These are phyloP conservation scores for Pythium pyrilobum DNA, from an alignment of 352 stramenopile genomes.

Conservation along the genomic window DNA sequence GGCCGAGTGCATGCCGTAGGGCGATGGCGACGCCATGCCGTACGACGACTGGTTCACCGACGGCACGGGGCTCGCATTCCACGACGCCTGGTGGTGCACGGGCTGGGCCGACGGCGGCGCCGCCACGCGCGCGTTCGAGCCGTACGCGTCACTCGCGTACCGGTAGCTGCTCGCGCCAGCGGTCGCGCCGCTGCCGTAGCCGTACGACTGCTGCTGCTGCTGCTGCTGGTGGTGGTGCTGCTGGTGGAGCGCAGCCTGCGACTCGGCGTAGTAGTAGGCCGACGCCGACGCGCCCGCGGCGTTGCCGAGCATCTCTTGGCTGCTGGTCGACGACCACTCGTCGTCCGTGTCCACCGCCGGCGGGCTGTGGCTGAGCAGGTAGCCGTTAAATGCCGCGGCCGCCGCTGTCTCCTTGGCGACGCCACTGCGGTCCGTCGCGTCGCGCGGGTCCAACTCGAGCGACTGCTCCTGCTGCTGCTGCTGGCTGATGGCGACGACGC, in stretches of 20 bases:
- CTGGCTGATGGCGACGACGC: constrained; percentile 9
- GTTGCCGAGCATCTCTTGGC: constrained; percentile 14
- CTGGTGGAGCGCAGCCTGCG: not conserved
- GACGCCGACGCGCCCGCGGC: constrained; percentile 1
- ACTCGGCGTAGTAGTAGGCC: constrained; percentile 15
- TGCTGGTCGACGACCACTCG: constrained; percentile 19
- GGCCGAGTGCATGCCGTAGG: constrained; percentile 8
- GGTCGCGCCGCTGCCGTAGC: not conserved
- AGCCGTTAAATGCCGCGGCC: constrained; percentile 1
- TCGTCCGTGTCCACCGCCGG: constrained; percentile 18
- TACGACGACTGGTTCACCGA: not conserved
- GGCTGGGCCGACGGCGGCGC: not conserved
- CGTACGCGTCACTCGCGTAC: constrained; percentile 8
- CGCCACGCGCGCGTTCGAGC: not conserved
- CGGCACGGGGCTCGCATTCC: not conserved
- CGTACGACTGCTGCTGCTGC: not conserved
- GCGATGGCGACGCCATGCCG: not conserved
- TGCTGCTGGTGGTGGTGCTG: not conserved
- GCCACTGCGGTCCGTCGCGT: not conserved
- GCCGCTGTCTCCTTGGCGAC: not conserved
- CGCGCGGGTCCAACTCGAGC: not conserved
- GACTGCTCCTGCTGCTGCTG: not conserved
- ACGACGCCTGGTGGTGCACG: constrained; percentile 6
- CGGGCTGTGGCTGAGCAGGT: constrained; percentile 15
- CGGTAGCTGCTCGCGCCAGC: constrained; percentile 7